phyloP scores from a whole-genome alignment of 495 filamentous ascomycete species.

The Ramalina intermedia region DNA sequence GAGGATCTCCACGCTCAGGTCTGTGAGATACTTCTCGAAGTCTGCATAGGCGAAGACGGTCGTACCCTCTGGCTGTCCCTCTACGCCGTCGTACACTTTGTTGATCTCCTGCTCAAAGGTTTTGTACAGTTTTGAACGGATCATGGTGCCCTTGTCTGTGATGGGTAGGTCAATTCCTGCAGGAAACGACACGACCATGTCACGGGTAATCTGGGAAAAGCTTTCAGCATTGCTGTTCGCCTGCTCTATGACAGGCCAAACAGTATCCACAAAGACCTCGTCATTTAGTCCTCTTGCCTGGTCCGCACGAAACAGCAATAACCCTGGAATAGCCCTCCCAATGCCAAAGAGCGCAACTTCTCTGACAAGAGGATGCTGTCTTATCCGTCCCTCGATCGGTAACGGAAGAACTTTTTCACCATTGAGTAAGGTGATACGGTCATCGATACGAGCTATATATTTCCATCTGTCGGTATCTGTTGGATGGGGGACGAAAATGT shows the following conservation, averaged over 20 bases:
- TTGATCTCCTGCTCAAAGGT: constrained; percentile 35
- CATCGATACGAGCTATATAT: constrained; percentile 46
- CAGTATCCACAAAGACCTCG: constrained; percentile 27
- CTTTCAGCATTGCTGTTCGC: constrained; percentile 35
- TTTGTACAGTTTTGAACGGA: constrained; percentile 37
- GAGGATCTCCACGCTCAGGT: constrained; percentile 26
- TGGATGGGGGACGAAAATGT: constrained; percentile 49
- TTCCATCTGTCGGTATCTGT: constrained; percentile 47
- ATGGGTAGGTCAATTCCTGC: constrained; percentile 29
- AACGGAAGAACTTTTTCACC: constrained; percentile 60
- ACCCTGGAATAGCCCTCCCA: constrained; percentile 32
- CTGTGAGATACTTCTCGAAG: constrained; percentile 29
- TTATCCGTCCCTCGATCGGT: constrained; percentile 42
- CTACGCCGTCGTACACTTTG: constrained; percentile 26
- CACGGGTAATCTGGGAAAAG: constrained; percentile 41
- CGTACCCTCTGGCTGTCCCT: constrained; percentile 11
- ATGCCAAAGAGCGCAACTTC: constrained; percentile 48
- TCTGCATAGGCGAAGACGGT: constrained; percentile 25
- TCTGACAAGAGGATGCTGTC: constrained; percentile 31
- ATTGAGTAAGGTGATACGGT: constrained; percentile 47
- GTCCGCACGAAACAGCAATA: constrained; percentile 35
- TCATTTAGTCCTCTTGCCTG: constrained; percentile 20
- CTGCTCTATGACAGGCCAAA: constrained; percentile 34
- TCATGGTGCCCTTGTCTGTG: constrained; percentile 43
- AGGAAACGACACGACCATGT: constrained; percentile 36